A percentile compares a stretch with the other conserved stretches of the same genome.
phyloP scores from a whole-genome alignment of 108 stramenopile genomes.

The Nitzschia putrida region DNA sequence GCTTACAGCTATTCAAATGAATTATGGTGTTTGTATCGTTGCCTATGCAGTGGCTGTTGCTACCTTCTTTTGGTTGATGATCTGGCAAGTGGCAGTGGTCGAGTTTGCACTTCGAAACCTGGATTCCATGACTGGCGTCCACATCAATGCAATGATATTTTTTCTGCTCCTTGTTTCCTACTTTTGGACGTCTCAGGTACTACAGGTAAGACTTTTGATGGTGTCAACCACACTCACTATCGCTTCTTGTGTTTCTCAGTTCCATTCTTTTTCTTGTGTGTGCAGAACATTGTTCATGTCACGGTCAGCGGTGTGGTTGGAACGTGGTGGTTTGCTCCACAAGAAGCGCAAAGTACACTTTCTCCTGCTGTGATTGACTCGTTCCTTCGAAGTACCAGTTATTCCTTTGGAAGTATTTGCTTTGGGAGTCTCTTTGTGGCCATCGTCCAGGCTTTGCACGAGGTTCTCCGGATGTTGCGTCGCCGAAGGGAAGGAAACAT shows the following conservation, averaged over 20 bases:
- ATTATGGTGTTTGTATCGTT: constrained; percentile 45
- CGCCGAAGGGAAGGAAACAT: constrained; percentile 7
- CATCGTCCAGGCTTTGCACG: constrained; percentile 52
- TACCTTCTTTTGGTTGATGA: constrained; percentile 38
- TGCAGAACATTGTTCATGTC: constrained; percentile 75
- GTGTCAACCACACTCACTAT: neutral
- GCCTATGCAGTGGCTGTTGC: constrained; percentile 37
- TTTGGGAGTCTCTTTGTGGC: constrained; percentile 76
- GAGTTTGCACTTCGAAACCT: constrained; percentile 12
- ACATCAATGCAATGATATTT: constrained; percentile 4
- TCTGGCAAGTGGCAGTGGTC: constrained; percentile 34
- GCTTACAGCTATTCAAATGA: constrained; percentile 44
- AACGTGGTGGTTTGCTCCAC: constrained; percentile 88
- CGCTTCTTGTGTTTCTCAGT: neutral
- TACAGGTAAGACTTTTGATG: constrained; percentile 15
- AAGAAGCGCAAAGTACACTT: constrained; percentile 23
- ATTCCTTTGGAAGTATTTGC: constrained; percentile 78
- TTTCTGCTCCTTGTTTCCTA: constrained; percentile 56
- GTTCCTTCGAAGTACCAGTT: constrained; percentile 46
- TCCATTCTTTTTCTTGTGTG: neutral
- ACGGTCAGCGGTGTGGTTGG: constrained; percentile 86
- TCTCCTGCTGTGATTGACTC: constrained; percentile 46
- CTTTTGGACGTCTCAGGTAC: constrained; percentile 77
- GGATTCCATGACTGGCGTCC: constrained; percentile 3
- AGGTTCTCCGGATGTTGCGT: constrained; percentile 34